Evolutionary conservation across 2,329 filamentous ascomycete species (phyloP).

Genomic region (Neopestalotiopsis clavispora): DNA sequence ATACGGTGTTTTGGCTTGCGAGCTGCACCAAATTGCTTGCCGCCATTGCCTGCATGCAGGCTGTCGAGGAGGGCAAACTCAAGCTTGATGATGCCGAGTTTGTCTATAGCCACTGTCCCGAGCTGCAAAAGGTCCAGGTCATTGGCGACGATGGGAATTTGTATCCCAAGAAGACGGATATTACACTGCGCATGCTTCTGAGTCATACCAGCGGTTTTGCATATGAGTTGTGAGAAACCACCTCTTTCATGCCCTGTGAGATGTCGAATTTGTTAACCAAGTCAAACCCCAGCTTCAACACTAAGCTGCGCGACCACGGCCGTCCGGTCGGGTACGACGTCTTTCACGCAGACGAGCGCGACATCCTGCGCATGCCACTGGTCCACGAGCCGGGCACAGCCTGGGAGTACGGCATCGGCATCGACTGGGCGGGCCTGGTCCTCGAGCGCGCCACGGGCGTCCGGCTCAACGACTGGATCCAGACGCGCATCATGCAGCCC

Average conservation of each 20-base stretch:
- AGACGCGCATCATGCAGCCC: slow-evolving; percentile 51
- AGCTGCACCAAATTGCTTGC: slow-evolving; percentile 62
- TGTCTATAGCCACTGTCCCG: slow-evolving; percentile 52
- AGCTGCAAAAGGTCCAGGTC: slow-evolving; percentile 54
- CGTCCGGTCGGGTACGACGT: slow-evolving; percentile 60
- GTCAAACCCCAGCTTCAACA: slow-evolving; percentile 36
- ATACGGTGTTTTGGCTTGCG: slow-evolving; percentile 65
- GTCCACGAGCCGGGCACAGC: slow-evolving; percentile 66
- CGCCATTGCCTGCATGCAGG: slow-evolving; percentile 59
- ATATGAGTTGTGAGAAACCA: slow-evolving; percentile 48
- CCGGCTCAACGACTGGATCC: slow-evolving; percentile 53
- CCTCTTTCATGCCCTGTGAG: neutral
- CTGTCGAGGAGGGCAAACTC: slow-evolving; percentile 56
- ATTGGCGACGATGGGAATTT: slow-evolving; percentile 41
- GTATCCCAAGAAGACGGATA: slow-evolving; percentile 50
- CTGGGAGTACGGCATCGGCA: slow-evolving; percentile 63
- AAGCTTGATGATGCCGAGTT: slow-evolving; percentile 52
- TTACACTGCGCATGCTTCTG: slow-evolving; percentile 64
- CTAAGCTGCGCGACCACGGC: slow-evolving; percentile 50
- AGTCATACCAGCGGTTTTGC: slow-evolving; percentile 61
- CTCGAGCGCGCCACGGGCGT: slow-evolving; percentile 50
- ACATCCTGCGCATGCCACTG: slow-evolving; percentile 55
- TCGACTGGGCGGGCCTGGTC: slow-evolving; percentile 60
- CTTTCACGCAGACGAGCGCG: slow-evolving; percentile 57
- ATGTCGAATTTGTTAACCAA: neutral